Percentiles rank a stretch among this genome's conserved stretches.
Evolutionary conservation across 78 protist genomes (phyloP).

Genomic region (Guillardia theta): DNA sequence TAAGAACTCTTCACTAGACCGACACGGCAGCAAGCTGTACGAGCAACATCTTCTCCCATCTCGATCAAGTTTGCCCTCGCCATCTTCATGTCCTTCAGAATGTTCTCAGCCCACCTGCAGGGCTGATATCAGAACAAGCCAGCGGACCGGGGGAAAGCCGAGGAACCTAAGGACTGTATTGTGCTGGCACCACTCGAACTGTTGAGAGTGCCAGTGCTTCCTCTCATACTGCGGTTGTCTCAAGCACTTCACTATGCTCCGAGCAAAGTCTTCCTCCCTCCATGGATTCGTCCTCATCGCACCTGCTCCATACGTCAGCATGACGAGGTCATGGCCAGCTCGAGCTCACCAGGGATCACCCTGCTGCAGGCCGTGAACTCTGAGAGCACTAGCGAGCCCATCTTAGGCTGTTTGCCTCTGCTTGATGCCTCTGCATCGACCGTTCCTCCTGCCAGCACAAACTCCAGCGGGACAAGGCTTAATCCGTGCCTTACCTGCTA

Average conservation of each 20-base stretch:
- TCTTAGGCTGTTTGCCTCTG: neutral
- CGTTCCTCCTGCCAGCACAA: neutral
- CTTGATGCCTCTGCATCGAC: neutral
- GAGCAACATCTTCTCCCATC: neutral
- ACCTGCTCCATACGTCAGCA: neutral
- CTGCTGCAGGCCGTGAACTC: conserved; percentile 9
- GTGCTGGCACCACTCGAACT: conserved; percentile 28
- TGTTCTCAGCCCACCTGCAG: neutral
- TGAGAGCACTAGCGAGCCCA: neutral
- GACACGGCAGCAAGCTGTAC: neutral
- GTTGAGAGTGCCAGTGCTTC: neutral
- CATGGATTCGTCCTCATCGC: neutral
- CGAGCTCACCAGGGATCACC: neutral
- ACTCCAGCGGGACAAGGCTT: neutral
- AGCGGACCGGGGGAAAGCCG: neutral
- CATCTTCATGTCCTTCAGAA: neutral
- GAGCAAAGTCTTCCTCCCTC: conserved; percentile 10
- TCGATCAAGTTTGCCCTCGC: neutral
- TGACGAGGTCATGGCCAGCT: neutral
- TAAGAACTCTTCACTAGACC: neutral
- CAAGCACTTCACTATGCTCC: neutral
- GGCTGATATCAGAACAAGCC: neutral
- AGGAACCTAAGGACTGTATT: neutral
- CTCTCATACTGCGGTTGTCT: neutral
- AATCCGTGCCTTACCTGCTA: too few relatives aligned